phyloP scores from a whole-genome alignment of 257 asterid species.

The Linaria vulgaris region DNA sequence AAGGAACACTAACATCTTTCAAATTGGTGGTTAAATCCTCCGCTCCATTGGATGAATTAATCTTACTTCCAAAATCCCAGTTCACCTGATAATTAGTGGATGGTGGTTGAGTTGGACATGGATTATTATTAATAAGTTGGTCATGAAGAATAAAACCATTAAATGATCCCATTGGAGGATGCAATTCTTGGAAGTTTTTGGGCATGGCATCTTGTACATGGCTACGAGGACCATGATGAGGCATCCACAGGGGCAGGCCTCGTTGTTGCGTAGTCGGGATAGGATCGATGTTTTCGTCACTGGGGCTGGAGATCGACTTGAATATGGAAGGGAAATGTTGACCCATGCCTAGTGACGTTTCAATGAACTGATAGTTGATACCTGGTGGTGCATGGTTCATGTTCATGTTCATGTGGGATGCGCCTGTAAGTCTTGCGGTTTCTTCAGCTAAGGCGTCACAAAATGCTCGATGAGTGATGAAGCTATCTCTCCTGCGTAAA shows the following conservation, averaged over 20 bases:
- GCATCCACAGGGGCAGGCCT: conserved; percentile 55
- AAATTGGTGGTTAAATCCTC: conserved; percentile 31
- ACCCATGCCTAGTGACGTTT: conserved; percentile 41
- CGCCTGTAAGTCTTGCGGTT: conserved; percentile 77
- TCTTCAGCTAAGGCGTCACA: conserved; percentile 94
- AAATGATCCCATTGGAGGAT: conserved; percentile 36
- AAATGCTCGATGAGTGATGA: conserved; percentile 92
- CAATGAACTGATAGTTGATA: conserved; percentile 56
- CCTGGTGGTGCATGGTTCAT: conserved; percentile 27
- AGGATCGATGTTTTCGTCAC: conserved; percentile 33
- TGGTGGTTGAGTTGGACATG: conserved; percentile 37
- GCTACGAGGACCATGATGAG: conserved; percentile 24
- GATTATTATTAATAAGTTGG: conserved; percentile 16
- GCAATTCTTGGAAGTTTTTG: conserved; percentile 52
- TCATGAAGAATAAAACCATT: conserved; percentile 28
- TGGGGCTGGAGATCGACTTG: conserved; percentile 36
- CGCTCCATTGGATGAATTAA: conserved; percentile 20
- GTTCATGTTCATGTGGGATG: conserved; percentile 44
- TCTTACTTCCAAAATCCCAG: conserved; percentile 64
- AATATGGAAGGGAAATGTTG: conserved; percentile 60
- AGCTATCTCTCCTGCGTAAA: conserved; percentile 75
- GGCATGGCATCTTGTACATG: conserved; percentile 37
- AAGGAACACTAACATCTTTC: conserved; percentile 49
- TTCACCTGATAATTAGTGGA: conserved; percentile 29
- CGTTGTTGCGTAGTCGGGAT: conserved; percentile 37